A percentile compares a stretch with the other conserved stretches of the same genome.
phyloP scores from a whole-genome alignment of 257 asterid species.

The Solanum pimpinellifolium region DNA sequence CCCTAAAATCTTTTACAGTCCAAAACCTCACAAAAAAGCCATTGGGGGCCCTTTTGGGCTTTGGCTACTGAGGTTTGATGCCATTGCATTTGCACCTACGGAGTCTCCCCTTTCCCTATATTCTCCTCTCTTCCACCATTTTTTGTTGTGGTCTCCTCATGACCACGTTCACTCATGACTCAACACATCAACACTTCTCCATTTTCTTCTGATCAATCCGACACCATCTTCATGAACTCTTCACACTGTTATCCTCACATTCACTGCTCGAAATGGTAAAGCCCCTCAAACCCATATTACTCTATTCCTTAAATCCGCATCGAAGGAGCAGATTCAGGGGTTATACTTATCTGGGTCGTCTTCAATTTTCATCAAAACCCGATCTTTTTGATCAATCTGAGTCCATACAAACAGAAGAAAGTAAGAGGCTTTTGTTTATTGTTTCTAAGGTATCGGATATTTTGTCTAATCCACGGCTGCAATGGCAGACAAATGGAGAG shows the following conservation, averaged over 20 bases:
- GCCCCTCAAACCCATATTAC: constrained; percentile 34
- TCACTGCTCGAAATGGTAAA: constrained; percentile 48
- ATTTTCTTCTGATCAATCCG: background rate
- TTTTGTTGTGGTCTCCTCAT: constrained; percentile 6
- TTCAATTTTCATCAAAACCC: constrained; percentile 27
- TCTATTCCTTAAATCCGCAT: constrained; percentile 6
- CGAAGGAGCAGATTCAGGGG: constrained; percentile 1
- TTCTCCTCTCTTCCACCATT: background rate
- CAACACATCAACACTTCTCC: background rate
- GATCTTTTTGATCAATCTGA: background rate
- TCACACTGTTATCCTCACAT: constrained; percentile 17
- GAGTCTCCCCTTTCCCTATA: background rate
- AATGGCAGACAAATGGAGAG: constrained; percentile 53
- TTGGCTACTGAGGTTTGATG: background rate
- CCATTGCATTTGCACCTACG: background rate
- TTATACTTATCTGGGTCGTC: constrained; percentile 11
- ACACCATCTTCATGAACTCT: background rate
- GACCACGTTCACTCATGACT: constrained; percentile 6
- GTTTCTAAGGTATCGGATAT: constrained; percentile 41
- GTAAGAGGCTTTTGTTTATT: constrained; percentile 4
- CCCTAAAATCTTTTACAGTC: background rate
- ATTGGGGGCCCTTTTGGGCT: background rate
- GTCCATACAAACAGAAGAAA: background rate
- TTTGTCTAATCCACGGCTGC: constrained; percentile 31
- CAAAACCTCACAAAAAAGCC: background rate